Base-by-base conservation (phyloP, 371 early-diverging fungal species). In the Haplosporangium sp. region DNA sequence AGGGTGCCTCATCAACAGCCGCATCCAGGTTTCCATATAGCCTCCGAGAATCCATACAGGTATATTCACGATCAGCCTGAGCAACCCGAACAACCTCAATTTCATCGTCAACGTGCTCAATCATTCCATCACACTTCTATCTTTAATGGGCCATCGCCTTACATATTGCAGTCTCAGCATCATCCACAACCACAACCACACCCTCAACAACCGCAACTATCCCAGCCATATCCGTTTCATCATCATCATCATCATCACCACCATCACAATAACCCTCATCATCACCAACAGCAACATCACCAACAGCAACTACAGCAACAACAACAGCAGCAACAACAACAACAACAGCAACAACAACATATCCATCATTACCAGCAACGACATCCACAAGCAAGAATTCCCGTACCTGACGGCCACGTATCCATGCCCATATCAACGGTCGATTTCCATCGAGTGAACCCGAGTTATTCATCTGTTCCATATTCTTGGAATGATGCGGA, bases 31-130 rank as follows among this genome's bases (percentile, higher is more conserved):
- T 40, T 65, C 42, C 57, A 53, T 37, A 10, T 48, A 11, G 44
- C 37, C 6, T 48, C 53, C 13, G 34, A 8, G 17, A 45, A 27
- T 40, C 67, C 67, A 8, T 57, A 61, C 8, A 57, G 39, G 5
- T 60, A 59, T n/a, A 7, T 52, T 9, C 60, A 35, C 17, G 68
- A 48, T 13, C 65, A 47, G 27, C 65, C 64, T 10, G 42, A 42
- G 27, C 27, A 27, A 42, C 1, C 42, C 11, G 65, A 74, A 2
- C 67, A 67, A 3, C 65, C 48, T 47, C 70, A 65, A 35, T 52
- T 55, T n/a, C 50, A 57, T 10, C 68, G 77, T 6, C 77, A 77
- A 37, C 68, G 77, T 3, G 69, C 77, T 45, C 48, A 69, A 68
- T 77, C 77, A 5, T 77, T 65, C 27, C 67, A 72, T 6, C 70